Base-by-base conservation (phyloP, 2,329 filamentous ascomycete genomes). In the Xylaria sp. region DNA sequence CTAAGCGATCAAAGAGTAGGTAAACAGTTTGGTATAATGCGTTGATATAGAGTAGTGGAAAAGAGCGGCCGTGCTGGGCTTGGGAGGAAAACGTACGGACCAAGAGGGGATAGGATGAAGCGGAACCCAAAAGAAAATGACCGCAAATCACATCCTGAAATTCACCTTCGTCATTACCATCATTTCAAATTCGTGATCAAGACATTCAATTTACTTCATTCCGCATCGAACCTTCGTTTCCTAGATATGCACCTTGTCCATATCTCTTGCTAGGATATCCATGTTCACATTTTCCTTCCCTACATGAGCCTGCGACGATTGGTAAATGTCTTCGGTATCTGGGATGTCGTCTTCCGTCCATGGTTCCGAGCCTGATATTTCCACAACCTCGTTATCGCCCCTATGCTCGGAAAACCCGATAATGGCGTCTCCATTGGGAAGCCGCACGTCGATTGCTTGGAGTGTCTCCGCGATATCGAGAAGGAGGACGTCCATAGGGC, bases 401-500 rank as follows among this genome's bases (percentile, higher is more conserved):
- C 75, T 71, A 15, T 59, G 44, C 2, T 36, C 36, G 4, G 74
- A 68, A 11, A 79, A 67, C 11, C 76, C 74, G 2, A 83, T 75
- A 0, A 85, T 73, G 0, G 80, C 75, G 47, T 83, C 79, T 0
- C 85, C 87, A 0, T 89, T 90, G 0, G 93, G 93, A 0, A 97
- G 84, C 5, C 86, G 84, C n/a, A 97, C 87, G 29, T 88, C 86
- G 1, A 80, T 80, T 0, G 93, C 93, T 25, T 89, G 87, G 0
- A 97, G 82, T 0, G 91, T 94, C 68, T 91, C 87, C 31, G 89
- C 90, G 63, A 98, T 97, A 75, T 98, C 95, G 31, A 91, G 87
- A 11, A 98, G 84, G 13, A 97, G 81, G 2, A 97, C 86, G 64
- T 97, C 92, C 95, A 98, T 98, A 0, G 95, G 95, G 68, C 93